A percentile compares a stretch with the other conserved stretches of the same genome.
Evolutionary conservation across 495 filamentous ascomycete genomes (phyloP).

Genomic region (Neurospora sp.): DNA sequence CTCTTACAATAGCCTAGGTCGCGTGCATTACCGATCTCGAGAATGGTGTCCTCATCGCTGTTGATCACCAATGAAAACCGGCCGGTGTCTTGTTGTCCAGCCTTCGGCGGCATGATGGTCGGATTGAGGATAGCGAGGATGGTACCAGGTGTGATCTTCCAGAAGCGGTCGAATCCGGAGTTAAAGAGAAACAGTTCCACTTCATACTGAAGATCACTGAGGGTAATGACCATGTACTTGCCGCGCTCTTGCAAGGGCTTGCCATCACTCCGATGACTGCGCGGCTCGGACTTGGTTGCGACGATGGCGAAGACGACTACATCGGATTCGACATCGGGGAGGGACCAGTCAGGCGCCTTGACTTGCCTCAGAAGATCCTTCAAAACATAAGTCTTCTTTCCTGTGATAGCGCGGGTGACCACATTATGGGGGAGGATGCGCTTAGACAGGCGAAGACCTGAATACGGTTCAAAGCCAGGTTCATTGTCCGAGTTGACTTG

Average conservation of each 20-base stretch:
- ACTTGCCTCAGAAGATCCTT: constrained; percentile 75
- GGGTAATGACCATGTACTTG: constrained; percentile 84
- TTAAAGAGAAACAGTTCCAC: constrained; percentile 89
- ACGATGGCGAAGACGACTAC: constrained; percentile 81
- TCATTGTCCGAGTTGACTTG: constrained; percentile 5
- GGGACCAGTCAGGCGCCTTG: constrained; percentile 72
- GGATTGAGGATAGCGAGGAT: constrained; percentile 93
- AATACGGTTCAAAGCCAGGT: constrained; percentile 73
- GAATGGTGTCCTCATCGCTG: constrained; percentile 73
- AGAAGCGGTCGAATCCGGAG: constrained; percentile 80
- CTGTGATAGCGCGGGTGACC: constrained; percentile 61
- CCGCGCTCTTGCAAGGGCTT: constrained; percentile 42
- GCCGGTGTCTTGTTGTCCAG: constrained; percentile 60
- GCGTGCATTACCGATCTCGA: constrained; percentile 77
- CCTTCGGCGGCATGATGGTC: constrained; percentile 74
- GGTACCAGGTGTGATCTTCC: constrained; percentile 78
- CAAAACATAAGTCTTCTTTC: constrained; percentile 67
- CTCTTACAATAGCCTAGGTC: constrained; percentile 87
- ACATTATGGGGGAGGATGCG: constrained; percentile 76
- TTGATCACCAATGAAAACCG: constrained; percentile 75
- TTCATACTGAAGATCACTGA: constrained; percentile 86
- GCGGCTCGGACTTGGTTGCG: constrained; percentile 75
- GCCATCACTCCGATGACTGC: constrained; percentile 51
- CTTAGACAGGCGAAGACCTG: constrained; percentile 71
- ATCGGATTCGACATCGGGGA: constrained; percentile 77